These are phyloP conservation scores for Epichloe scottii DNA, from an alignment of 2,329 filamentous ascomycete genomes.

Conservation along the genomic window DNA sequence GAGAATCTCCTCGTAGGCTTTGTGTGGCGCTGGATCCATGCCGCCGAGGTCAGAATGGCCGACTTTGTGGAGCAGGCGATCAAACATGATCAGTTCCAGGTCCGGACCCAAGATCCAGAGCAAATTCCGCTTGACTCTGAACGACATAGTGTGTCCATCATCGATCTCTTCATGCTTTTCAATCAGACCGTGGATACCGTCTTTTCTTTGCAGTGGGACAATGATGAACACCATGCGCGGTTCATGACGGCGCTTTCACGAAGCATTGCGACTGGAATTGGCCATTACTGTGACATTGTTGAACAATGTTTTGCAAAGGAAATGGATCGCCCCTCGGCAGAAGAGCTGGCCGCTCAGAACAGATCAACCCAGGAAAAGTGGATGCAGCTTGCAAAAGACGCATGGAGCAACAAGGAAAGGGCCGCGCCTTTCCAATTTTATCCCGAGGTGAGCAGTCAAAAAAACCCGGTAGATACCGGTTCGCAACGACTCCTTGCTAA, in stretches of 20 bases:
- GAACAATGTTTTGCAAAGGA: conserved; percentile 78
- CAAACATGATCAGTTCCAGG: conserved; percentile 76
- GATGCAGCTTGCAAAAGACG: conserved; percentile 86
- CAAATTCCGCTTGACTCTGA: conserved; percentile 62
- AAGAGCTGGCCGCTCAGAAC: conserved; percentile 66
- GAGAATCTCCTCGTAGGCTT: conserved; percentile 80
- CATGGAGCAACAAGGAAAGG: conserved; percentile 83
- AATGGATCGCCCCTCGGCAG: conserved; percentile 83
- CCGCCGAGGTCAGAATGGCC: conserved; percentile 66
- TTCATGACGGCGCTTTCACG: conserved; percentile 94
- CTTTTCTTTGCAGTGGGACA: conserved; percentile 77
- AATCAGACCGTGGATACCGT: conserved; percentile 85
- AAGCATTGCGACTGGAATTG: conserved; percentile 69
- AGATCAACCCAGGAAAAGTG: conserved; percentile 86
- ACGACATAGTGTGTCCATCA: conserved; percentile 82
- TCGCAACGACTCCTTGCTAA: conserved; percentile 15
- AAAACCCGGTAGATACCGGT: background rate
- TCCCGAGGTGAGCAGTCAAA: conserved; percentile 52
- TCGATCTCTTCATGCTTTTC: conserved; percentile 89
- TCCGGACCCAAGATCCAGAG: conserved; percentile 52
- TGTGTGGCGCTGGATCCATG: conserved; percentile 88
- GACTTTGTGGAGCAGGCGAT: conserved; percentile 83
- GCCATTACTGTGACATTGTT: conserved; percentile 81
- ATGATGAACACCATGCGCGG: conserved; percentile 84
- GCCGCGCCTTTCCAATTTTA: conserved; percentile 96